A percentile compares a stretch with the other conserved stretches of the same genome.
Conservation (phyloP, 2,329 filamentous ascomycete species). For the Bipolaris sorokiniana region DNA sequence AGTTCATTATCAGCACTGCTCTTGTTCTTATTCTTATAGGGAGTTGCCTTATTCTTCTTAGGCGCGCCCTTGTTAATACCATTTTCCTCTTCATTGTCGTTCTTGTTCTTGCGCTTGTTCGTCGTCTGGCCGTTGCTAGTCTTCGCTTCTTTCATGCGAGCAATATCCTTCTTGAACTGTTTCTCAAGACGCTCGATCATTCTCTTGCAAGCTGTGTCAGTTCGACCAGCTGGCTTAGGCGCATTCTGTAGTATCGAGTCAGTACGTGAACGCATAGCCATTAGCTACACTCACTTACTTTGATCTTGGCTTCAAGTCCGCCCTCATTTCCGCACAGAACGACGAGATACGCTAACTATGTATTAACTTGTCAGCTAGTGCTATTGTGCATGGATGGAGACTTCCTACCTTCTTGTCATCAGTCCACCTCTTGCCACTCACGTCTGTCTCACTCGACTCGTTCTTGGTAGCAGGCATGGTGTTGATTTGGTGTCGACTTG, state of each 20-base stretch:
- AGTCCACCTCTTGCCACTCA: constrained; percentile 27
- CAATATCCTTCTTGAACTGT: constrained; percentile 33
- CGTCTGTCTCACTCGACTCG: constrained; percentile 14
- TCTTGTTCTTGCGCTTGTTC: constrained; percentile 30
- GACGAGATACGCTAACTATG: constrained; percentile 30
- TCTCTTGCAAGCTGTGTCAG: constrained; percentile 33
- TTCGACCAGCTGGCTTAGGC: constrained; percentile 32
- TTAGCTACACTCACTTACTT: constrained; percentile 14
- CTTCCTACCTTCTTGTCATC: constrained; percentile 29
- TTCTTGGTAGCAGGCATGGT: constrained; percentile 15
- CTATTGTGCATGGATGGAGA: not conserved
- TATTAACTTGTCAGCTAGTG: constrained; percentile 2
- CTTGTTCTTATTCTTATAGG: constrained; percentile 25
- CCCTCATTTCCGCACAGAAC: constrained; percentile 27
- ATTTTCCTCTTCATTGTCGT: not conserved
- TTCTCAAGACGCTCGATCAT: constrained; percentile 33
- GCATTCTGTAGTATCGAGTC: constrained; percentile 19
- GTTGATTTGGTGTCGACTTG: not conserved
- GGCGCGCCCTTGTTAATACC: constrained; percentile 10
- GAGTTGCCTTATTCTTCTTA: constrained; percentile 23
- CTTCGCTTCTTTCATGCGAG: no score
- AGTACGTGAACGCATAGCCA: not conserved
- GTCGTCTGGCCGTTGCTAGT: constrained; percentile 1
- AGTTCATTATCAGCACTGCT: constrained; percentile 12
- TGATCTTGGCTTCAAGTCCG: constrained; percentile 26